phyloP scores from a whole-genome alignment of 345 rosid species.

The Dovyalis caffra region DNA sequence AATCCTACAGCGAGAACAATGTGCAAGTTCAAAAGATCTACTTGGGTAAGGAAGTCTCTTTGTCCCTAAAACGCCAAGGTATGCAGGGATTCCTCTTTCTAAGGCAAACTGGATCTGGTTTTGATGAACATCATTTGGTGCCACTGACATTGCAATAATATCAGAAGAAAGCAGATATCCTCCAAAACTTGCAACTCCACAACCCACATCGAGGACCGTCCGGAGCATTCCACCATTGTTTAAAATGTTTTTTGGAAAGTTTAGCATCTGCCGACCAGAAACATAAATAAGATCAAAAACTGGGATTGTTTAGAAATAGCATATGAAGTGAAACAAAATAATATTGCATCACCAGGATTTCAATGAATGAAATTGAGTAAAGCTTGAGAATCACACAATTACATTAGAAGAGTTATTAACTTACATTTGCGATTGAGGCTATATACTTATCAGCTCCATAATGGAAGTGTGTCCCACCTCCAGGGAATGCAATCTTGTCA shows the following conservation, averaged over 20 bases:
- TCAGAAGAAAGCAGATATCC: constrained; percentile 87
- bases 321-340: neutral
- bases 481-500: constrained; percentile 87
- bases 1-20: constrained; percentile 95
- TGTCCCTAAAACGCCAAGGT: constrained; percentile 95
- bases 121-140: constrained; percentile 99
- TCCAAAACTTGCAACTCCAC: constrained; percentile 99
- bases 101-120: constrained; percentile 99
- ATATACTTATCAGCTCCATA: constrained; percentile 98
- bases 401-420: constrained; percentile 12
- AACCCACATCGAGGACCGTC: constrained; percentile 96
- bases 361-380: neutral
- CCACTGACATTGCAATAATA: constrained; percentile 82
- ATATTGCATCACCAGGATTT: too few relatives aligned
- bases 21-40: constrained; percentile 97
- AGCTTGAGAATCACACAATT: neutral
- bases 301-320: neutral
- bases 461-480: constrained; percentile 99
- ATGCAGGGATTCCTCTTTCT: constrained; percentile 99
- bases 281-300: neutral
- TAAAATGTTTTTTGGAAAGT: constrained; percentile 63
- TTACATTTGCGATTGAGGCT: constrained; percentile 90
- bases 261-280: constrained; percentile 78
- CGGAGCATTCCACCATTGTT: constrained; percentile 76
- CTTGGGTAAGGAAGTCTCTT: constrained; percentile 98